phyloP scores from a whole-genome alignment of 2,329 filamentous ascomycete genomes.

The Phialophora verrucosa region DNA sequence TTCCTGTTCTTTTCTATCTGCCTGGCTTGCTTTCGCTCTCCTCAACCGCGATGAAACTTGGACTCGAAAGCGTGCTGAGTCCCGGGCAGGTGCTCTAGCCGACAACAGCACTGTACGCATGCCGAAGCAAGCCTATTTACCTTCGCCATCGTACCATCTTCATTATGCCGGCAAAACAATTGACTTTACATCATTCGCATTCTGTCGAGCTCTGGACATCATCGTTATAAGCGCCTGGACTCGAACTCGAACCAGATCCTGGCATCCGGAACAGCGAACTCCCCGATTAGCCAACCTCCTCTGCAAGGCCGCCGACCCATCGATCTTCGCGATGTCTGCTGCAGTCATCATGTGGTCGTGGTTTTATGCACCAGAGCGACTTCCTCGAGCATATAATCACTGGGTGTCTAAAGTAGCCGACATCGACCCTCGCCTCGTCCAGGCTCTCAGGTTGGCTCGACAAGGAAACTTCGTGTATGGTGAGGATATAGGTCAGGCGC shows the following conservation, averaged over 20 bases:
- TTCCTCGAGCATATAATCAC: slow-evolving; percentile 76
- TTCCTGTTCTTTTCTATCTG: slow-evolving; percentile 54
- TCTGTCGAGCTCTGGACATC: slow-evolving; percentile 74
- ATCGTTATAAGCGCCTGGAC: slow-evolving; percentile 70
- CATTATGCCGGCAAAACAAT: slow-evolving; percentile 72
- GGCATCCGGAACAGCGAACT: slow-evolving; percentile 39
- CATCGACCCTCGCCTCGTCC: slow-evolving; percentile 74
- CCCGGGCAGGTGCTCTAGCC: slow-evolving; percentile 24
- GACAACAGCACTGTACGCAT: slow-evolving; percentile 21
- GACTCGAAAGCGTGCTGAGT: slow-evolving; percentile 34
- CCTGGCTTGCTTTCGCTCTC: slow-evolving; percentile 56
- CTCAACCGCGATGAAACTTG: slow-evolving; percentile 49
- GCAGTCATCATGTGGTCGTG: slow-evolving; percentile 87
- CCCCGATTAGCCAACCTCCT: slow-evolving; percentile 48
- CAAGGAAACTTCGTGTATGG: slow-evolving; percentile 72
- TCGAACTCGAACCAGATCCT: slow-evolving; percentile 47
- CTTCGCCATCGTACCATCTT: slow-evolving; percentile 38
- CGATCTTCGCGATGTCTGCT: slow-evolving; percentile 73
- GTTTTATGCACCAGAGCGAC: slow-evolving; percentile 74
- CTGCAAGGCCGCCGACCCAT: slow-evolving; percentile 64
- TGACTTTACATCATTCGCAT: slow-evolving; percentile 80
- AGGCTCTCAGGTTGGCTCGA: slow-evolving; percentile 72
- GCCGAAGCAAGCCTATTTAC: slow-evolving; percentile 31
- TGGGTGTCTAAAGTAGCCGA: slow-evolving; percentile 81
- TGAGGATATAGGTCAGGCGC: slow-evolving; percentile 71